Base-by-base conservation (phyloP, 1,139 yeast species). In the Taphrina flavorubra region DNA sequence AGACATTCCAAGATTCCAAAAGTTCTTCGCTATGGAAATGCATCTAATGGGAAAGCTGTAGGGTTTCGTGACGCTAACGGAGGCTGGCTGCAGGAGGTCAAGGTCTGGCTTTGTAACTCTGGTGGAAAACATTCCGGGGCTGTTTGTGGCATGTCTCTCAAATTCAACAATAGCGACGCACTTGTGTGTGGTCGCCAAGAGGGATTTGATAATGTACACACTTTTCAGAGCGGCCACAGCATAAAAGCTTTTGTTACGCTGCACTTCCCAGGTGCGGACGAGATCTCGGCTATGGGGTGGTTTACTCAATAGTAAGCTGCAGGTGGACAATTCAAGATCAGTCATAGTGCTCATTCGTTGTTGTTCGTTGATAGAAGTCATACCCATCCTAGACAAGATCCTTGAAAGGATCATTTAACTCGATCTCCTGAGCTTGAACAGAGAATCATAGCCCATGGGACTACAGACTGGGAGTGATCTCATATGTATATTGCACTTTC, bases 131-230 rank as follows among this genome's bases (percentile, higher is more conserved):
- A n/a, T 46, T 11, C 36, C n/a, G 31, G 31, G 4, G 36, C 10
- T 11, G 14, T 49, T 8, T 49, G 53, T 49, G 53, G 53, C 11
- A 49, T 49, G 34, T 49, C 53, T 16, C 20, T 49, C 6, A 20
- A 49, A 34, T 49, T 49, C 53, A 49, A 14, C 53, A 49, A 49
- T 34, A 18, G 7, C 13, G 36, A 49, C 18, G 18, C 8, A 13
- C 18, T 44, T 14, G n/a, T 44, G 6, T 44, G 47, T n/a, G 47
- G 47, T 13, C n/a, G n/a, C 2, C 8, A 7, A 7, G 8, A 13
- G n/a, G 8, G n/a, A 1, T 7, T 2, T 8, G 18, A 13, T 18
- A 13, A 44, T n/a, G 18, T 13, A 1, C n/a, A 14, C n/a, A 13
- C n/a, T 2, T 44, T 44, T 18, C 18, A n/a, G 8, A 14, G 18